These are phyloP conservation scores for Thyridium curvatum DNA, from an alignment of 2,329 filamentous ascomycete species.

Conservation along the genomic window DNA sequence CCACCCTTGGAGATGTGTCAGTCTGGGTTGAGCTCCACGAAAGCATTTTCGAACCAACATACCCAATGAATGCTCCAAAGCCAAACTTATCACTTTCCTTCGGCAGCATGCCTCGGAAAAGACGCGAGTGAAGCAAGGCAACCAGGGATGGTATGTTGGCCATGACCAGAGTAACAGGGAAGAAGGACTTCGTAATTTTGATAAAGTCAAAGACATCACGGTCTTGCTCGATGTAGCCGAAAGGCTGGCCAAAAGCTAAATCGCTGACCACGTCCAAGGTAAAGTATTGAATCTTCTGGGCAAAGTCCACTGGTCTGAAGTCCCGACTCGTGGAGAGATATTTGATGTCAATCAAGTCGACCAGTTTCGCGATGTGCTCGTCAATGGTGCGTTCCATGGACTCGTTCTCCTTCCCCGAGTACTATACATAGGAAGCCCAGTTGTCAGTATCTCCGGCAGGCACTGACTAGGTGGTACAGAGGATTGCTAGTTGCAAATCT, in stretches of 20 bases:
- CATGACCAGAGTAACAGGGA: conserved; percentile 36
- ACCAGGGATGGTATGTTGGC: conserved; percentile 33
- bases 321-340: conserved; percentile 27
- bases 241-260: conserved; percentile 43
- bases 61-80: conserved; percentile 26
- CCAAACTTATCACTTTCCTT: conserved; percentile 26
- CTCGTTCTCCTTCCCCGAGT: conserved; percentile 48
- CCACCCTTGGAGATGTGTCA: conserved; percentile 23
- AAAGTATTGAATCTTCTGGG: conserved; percentile 42
- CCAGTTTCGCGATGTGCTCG: conserved; percentile 33
- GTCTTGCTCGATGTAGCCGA: conserved; percentile 42
- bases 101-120: conserved; percentile 32
- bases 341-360: conserved; percentile 40
- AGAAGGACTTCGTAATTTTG: conserved; percentile 30
- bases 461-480: not conserved
- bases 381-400: conserved; percentile 44
- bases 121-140: conserved; percentile 29
- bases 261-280: conserved; percentile 50
- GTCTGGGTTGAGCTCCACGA: too few species aligned
- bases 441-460: not conserved
- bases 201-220: conserved; percentile 40
- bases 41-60: too few species aligned
- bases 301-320: conserved; percentile 40
- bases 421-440: conserved; percentile 24
- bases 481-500: not conserved